Evolutionary conservation across 1,284 basidiomycete genomes (phyloP).

Genomic region (Leucoagaricus sp.): DNA sequence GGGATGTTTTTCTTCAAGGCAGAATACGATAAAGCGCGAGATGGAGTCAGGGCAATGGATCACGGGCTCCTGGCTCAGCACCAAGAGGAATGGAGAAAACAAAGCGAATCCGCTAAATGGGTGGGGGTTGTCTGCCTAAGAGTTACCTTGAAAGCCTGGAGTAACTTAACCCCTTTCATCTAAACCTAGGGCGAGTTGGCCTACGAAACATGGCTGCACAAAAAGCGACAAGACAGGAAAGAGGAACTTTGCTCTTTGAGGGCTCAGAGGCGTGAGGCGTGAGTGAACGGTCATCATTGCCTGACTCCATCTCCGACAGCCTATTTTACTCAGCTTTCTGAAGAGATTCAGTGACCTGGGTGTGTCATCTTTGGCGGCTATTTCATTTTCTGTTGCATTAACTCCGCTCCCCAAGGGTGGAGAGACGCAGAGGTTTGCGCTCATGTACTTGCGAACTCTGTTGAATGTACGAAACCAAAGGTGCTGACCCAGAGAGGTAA

Average conservation of each 20-base stretch:
- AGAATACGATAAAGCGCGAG: constrained; percentile 3
- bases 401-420: not conserved
- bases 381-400: not conserved
- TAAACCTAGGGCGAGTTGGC: not conserved
- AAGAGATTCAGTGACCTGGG: not conserved
- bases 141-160: not conserved
- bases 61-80: not conserved
- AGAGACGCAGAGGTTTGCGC: not conserved
- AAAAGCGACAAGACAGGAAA: not conserved
- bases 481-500: not conserved
- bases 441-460: not conserved
- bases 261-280: not conserved
- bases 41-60: not conserved
- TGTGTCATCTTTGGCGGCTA: not conserved
- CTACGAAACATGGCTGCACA: not conserved
- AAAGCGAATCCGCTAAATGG: not conserved
- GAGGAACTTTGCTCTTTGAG: not conserved
- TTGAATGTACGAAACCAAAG: constrained; percentile 1
- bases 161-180: not conserved
- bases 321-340: not conserved
- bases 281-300: not conserved
- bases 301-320: not conserved
- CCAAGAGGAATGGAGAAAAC: not conserved
- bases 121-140: not conserved
- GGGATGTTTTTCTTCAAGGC: not conserved